Evolutionary conservation across 139 green algal species (phyloP).

Genomic region (Closterium sp.): DNA sequence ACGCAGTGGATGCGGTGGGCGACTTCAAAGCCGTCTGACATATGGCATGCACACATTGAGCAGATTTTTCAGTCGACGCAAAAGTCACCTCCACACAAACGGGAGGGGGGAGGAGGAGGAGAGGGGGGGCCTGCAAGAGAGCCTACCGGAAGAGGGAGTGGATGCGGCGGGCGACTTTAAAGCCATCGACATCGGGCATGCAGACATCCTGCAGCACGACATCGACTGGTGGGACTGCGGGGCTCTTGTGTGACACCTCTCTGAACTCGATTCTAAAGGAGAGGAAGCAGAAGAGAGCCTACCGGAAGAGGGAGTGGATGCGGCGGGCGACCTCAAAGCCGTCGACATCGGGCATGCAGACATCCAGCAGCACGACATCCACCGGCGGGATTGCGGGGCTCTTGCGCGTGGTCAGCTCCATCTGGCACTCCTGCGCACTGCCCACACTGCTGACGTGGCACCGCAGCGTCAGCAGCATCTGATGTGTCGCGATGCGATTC

Average conservation of each 20-base stretch:
- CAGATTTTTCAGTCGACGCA: too few relatives aligned
- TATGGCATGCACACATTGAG: too few relatives aligned
- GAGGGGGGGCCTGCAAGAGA: not conserved
- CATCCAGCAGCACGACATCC: conserved; percentile 46
- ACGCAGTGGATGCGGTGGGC: too few relatives aligned
- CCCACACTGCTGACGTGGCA: conserved; percentile 1
- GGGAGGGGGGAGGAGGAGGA: too few relatives aligned
- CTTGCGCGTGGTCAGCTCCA: not conserved
- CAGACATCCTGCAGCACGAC: conserved; percentile 44
- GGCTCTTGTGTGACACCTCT: too few relatives aligned
- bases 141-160: not conserved
- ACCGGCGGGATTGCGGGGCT: not conserved
- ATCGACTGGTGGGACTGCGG: not conserved
- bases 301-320: conserved; percentile 1
- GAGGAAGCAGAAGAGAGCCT: too few relatives aligned
- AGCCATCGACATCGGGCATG: conserved; percentile 38
- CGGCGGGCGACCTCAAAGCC: conserved; percentile 27
- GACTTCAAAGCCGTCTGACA: too few relatives aligned
- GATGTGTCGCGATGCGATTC: conserved; percentile 61
- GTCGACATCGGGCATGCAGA: conserved; percentile 39
- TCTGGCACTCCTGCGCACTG: not conserved
- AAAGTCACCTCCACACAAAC: too few relatives aligned
- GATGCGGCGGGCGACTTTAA: conserved; percentile 18
- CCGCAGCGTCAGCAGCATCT: conserved; percentile 48
- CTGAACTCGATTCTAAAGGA: too few relatives aligned